These are phyloP conservation scores for Tetraselmis striata DNA, from an alignment of 139 green algal genomes.

Conservation along the genomic window DNA sequence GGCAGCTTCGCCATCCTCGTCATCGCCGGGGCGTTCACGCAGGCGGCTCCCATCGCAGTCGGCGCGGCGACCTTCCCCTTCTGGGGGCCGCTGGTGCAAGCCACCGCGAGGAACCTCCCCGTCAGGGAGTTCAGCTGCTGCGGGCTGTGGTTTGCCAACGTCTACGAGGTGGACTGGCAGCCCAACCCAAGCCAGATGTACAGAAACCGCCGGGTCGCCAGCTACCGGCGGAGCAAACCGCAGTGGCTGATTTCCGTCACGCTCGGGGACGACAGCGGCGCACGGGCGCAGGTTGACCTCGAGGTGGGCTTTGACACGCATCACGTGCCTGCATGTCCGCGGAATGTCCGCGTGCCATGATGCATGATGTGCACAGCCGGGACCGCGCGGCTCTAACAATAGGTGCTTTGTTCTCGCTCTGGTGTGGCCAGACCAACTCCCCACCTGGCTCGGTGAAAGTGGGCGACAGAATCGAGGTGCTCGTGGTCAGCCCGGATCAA, in stretches of 20 bases:
- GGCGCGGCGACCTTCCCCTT: background rate
- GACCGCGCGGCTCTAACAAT: too few species aligned
- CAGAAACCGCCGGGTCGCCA: background rate
- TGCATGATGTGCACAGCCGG: too few species aligned
- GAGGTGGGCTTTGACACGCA: too few species aligned
- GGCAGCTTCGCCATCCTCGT: background rate
- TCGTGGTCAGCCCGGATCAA: background rate
- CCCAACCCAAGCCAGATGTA: background rate
- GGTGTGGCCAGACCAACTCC: background rate
- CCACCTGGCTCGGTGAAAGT: background rate
- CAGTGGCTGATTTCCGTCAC: background rate
- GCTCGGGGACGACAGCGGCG: background rate
- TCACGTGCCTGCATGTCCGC: too few species aligned
- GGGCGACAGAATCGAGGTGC: background rate
- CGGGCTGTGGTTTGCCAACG: background rate
- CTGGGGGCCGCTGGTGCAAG: background rate
- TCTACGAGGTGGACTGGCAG: background rate
- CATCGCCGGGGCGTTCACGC: background rate
- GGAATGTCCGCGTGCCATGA: too few species aligned
- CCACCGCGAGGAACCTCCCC: background rate
- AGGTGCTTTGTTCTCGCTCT: too few species aligned
- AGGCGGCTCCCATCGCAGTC: background rate
- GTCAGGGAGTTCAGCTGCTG: background rate
- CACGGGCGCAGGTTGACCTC: background rate
- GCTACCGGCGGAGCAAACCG: background rate